Evolutionary conservation across 139 green algal species (phyloP).

Genomic region (Haematococcus sp.): DNA sequence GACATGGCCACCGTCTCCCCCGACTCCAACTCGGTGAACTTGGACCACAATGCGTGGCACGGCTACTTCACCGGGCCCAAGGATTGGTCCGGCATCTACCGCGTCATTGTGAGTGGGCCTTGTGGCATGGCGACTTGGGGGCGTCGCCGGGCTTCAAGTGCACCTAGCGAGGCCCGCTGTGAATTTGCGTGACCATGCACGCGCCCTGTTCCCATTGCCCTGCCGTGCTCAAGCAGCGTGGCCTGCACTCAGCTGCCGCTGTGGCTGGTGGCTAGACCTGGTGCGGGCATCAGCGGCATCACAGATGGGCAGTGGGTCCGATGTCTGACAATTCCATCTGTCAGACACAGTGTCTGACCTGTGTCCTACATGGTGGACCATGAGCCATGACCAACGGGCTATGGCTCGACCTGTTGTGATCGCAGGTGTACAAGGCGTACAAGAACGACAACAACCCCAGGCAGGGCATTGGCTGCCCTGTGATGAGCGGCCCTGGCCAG

Average conservation of each 20-base stretch:
- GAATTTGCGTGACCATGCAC: too few relatives aligned
- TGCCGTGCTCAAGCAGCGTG: too few relatives aligned
- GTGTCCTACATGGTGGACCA: neutral
- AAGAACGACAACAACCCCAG: neutral
- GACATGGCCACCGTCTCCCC: neutral
- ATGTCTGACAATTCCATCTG: neutral
- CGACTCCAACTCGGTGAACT: neutral
- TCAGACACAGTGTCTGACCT: neutral
- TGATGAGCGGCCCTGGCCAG: conserved; percentile 1
- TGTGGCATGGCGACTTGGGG: neutral
- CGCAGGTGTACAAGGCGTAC: conserved; percentile 4
- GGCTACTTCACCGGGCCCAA: conserved; percentile 8
- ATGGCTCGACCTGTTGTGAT: neutral
- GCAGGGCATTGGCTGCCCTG: neutral
- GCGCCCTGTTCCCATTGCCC: too few relatives aligned
- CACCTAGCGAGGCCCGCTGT: too few relatives aligned
- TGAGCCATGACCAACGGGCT: neutral
- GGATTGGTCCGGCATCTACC: neutral
- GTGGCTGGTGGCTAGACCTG: neutral
- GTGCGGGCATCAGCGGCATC: neutral
- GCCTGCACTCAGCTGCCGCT: neutral
- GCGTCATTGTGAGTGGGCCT: neutral
- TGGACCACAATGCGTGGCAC: conserved; percentile 11
- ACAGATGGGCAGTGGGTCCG: neutral
- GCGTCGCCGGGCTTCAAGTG: neutral